Evolutionary conservation across 306 rosid species (phyloP).

Genomic region (Mimosa bimucronata): DNA sequence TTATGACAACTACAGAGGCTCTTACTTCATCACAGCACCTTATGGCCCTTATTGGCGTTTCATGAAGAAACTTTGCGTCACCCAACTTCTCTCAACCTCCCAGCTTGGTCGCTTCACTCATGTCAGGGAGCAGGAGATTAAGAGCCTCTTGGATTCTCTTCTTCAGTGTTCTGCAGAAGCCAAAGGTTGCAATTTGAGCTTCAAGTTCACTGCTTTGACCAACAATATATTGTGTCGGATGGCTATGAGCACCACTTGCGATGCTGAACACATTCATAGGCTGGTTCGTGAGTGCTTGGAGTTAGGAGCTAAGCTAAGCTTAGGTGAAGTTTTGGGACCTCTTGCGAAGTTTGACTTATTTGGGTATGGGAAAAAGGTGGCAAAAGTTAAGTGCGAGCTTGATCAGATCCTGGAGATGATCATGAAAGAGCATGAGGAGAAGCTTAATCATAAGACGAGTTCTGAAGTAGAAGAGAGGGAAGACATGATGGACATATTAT

Average conservation of each 20-base stretch:
- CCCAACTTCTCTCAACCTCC: conserved; percentile 52
- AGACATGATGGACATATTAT: conserved; percentile 65
- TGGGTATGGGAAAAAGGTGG: conserved; percentile 55
- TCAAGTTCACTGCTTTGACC: conserved; percentile 44
- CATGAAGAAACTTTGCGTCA: conserved; percentile 64
- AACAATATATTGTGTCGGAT: conserved; percentile 58
- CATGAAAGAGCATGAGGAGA: conserved; percentile 56
- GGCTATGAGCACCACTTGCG: conserved; percentile 60
- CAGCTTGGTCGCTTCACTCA: conserved; percentile 40
- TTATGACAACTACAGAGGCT: conserved; percentile 46
- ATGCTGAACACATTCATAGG: conserved; percentile 45
- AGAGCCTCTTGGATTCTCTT: conserved; percentile 45
- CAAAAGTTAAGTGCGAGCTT: conserved; percentile 35
- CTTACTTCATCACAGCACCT: conserved; percentile 52
- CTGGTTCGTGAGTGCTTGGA: conserved; percentile 46
- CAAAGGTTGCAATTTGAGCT: conserved; percentile 39
- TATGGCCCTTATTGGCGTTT: conserved; percentile 68
- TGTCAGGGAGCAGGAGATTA: conserved; percentile 45
- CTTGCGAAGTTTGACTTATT: conserved; percentile 61
- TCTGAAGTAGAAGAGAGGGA: not conserved
- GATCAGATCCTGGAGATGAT: conserved; percentile 59
- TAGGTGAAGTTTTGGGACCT: conserved; percentile 70
- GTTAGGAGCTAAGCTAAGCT: conserved; percentile 57
- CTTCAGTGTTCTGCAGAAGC: conserved; percentile 28
- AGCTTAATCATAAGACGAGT: not conserved